A percentile compares a stretch with the other conserved stretches of the same genome.
Evolutionary conservation across 371 early-diverging fungal species (phyloP).

Genomic region (Catenaria anguillulae): DNA sequence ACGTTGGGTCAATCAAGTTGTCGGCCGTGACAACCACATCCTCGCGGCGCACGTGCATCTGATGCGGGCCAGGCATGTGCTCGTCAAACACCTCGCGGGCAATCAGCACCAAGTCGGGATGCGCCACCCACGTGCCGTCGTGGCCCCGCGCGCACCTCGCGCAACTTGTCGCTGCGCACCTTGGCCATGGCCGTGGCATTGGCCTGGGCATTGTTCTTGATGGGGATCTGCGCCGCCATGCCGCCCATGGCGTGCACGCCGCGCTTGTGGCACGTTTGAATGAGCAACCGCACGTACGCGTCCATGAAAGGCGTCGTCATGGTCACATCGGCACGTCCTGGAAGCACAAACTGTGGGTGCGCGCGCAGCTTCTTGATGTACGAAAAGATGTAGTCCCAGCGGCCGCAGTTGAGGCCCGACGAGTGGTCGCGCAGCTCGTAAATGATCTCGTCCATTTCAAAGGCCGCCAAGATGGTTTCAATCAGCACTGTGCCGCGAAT

Average conservation of each 20-base stretch:
- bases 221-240: slow-evolving; percentile 96
- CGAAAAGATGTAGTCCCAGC: slow-evolving; percentile 97
- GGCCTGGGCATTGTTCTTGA: slow-evolving; percentile 70
- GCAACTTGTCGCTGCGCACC: slow-evolving; percentile 79
- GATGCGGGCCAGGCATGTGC: slow-evolving; percentile 92
- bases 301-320: slow-evolving; percentile 96
- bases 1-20: slow-evolving; percentile 72
- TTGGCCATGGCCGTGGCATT: slow-evolving; percentile 83
- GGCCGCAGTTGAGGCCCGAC: slow-evolving; percentile 90
- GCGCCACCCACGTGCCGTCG: slow-evolving; percentile 96
- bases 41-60: slow-evolving; percentile 74
- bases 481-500: slow-evolving; percentile 91
- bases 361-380: slow-evolving; percentile 88
- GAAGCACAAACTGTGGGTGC: slow-evolving; percentile 65
- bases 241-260: slow-evolving; percentile 98
- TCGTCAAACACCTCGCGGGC: slow-evolving; percentile 77
- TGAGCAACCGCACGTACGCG: slow-evolving; percentile 79
- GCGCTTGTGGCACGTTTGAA: slow-evolving; percentile 91
- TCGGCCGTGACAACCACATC: slow-evolving; percentile 66
- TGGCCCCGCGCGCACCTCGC: slow-evolving; percentile 90
- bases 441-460: slow-evolving; percentile 97
- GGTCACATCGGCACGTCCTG: slow-evolving; percentile 72
- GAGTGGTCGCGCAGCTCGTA: slow-evolving; percentile 93
- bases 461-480: slow-evolving; percentile 89
- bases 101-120: slow-evolving; percentile 80